phyloP scores from a whole-genome alignment of 164 flowering plant genomes.

The Tinospora cordifolia region DNA sequence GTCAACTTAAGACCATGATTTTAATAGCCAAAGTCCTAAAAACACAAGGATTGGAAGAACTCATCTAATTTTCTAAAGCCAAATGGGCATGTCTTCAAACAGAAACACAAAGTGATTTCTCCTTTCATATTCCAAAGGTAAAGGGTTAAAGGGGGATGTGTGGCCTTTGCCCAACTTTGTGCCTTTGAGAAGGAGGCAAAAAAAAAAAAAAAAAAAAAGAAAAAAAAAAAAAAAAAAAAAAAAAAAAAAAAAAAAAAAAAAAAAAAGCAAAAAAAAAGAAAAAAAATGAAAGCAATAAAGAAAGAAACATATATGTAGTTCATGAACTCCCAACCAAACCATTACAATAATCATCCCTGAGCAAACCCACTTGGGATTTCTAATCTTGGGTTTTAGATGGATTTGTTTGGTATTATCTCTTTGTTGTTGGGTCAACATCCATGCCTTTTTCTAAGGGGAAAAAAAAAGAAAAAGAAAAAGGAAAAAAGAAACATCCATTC shows the following conservation, averaged over 20 bases:
- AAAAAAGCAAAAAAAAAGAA: too few species aligned
- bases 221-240: too few species aligned
- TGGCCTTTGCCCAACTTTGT: slow-evolving; percentile 17
- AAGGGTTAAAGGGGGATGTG: slow-evolving; percentile 1
- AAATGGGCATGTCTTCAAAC: not conserved
- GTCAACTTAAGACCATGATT: not conserved
- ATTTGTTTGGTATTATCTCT: slow-evolving; percentile 73
- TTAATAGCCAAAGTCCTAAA: not conserved
- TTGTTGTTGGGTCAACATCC: slow-evolving; percentile 91
- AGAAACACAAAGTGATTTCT: not conserved
- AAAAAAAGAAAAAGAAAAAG: too few species aligned
- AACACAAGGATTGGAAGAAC: not conserved
- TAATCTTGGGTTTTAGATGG: slow-evolving; percentile 31
- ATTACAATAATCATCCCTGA: slow-evolving; percentile 33
- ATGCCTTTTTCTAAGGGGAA: too few species aligned
- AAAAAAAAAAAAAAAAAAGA: too few species aligned
- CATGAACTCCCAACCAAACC: slow-evolving; percentile 36
- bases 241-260: too few species aligned
- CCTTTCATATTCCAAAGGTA: slow-evolving; percentile 2
- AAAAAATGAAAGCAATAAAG: too few species aligned
- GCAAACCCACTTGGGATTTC: slow-evolving; percentile 41
- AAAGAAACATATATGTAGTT: not conserved
- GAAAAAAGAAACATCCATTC: too few species aligned
- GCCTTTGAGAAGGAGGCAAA: slow-evolving; percentile 16
- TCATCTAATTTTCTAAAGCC: not conserved